Evolutionary conservation across 2,329 filamentous ascomycete species (phyloP).

Genomic region (Aspergillus niger): DNA sequence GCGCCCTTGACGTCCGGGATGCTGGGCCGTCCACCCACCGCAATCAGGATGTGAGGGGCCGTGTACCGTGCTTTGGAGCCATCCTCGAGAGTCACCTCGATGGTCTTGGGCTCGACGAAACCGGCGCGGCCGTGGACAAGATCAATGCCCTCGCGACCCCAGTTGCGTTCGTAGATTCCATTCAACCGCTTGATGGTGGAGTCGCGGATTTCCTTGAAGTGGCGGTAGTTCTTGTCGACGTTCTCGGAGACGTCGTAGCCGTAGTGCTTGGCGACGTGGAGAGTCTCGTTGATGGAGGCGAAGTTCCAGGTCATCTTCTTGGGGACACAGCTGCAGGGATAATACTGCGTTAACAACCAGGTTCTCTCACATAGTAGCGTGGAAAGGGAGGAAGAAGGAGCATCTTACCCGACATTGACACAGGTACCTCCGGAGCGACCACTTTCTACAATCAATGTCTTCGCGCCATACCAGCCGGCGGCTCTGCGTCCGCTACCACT

Average conservation of each 20-base stretch:
- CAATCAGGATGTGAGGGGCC: constrained; percentile 52
- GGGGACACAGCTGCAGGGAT: constrained; percentile 48
- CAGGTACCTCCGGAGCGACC: constrained; percentile 52
- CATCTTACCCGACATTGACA: constrained; percentile 56
- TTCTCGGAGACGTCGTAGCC: constrained; percentile 50
- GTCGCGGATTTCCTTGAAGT: constrained; percentile 53
- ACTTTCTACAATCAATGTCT: constrained; percentile 54
- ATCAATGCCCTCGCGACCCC: constrained; percentile 53
- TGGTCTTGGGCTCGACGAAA: constrained; percentile 48
- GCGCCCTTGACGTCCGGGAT: constrained; percentile 48
- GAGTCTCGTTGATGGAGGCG: constrained; percentile 51
- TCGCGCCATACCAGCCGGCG: constrained; percentile 55
- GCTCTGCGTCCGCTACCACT: constrained; percentile 53
- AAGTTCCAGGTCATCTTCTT: constrained; percentile 59
- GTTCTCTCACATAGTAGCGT: neutral
- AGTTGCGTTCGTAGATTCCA: constrained; percentile 53
- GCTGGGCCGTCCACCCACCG: constrained; percentile 50
- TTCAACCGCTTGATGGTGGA: constrained; percentile 50
- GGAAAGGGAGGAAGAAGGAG: neutral
- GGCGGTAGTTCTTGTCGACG: constrained; percentile 46
- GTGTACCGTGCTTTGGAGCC: constrained; percentile 45
- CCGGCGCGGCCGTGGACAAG: constrained; percentile 52
- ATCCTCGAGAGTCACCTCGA: constrained; percentile 48
- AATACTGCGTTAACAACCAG: neutral
- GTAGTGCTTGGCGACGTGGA: constrained; percentile 50